phyloP scores from a whole-genome alignment of 2,329 filamentous ascomycete species.

The Cytospora leucostoma region DNA sequence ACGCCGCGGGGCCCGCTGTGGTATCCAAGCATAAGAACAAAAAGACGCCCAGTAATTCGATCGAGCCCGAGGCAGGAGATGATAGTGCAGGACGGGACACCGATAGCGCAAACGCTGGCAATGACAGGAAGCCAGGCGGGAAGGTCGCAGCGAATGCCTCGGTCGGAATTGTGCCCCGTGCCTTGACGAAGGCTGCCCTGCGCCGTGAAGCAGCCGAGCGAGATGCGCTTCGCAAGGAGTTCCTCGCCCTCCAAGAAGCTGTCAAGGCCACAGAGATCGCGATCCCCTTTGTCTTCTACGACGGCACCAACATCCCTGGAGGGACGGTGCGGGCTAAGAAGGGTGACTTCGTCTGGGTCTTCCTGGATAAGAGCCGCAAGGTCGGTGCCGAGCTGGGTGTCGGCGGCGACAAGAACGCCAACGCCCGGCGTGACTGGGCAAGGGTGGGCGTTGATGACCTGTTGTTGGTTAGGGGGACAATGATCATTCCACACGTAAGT shows the following conservation, averaged over 20 bases:
- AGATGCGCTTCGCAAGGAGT: conserved; percentile 76
- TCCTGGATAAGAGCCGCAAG: conserved; percentile 88
- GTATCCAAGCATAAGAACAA: conserved; percentile 16
- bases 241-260: conserved; percentile 77
- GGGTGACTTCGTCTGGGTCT: conserved; percentile 89
- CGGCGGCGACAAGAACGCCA: conserved; percentile 63
- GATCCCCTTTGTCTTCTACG: conserved; percentile 96
- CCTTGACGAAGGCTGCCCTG: conserved; percentile 63
- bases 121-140: conserved; percentile 36
- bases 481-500: conserved; percentile 93
- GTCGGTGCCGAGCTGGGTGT: conserved; percentile 82
- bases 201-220: conserved; percentile 75
- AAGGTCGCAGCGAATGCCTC: conserved; percentile 65
- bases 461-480: conserved; percentile 84
- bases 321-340: conserved; percentile 87
- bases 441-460: conserved; percentile 92
- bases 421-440: conserved; percentile 81
- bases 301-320: conserved; percentile 85
- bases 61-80: conserved; percentile 32
- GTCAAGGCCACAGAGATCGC: conserved; percentile 88
- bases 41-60: conserved; percentile 9
- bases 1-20: conserved; percentile 40
- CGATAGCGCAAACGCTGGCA: conserved; percentile 29
- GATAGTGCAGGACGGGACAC: background rate
- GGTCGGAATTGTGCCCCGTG: conserved; percentile 68